Conservation (phyloP, 2,329 filamentous ascomycete genomes). For the Samsoniella hepiali region DNA sequence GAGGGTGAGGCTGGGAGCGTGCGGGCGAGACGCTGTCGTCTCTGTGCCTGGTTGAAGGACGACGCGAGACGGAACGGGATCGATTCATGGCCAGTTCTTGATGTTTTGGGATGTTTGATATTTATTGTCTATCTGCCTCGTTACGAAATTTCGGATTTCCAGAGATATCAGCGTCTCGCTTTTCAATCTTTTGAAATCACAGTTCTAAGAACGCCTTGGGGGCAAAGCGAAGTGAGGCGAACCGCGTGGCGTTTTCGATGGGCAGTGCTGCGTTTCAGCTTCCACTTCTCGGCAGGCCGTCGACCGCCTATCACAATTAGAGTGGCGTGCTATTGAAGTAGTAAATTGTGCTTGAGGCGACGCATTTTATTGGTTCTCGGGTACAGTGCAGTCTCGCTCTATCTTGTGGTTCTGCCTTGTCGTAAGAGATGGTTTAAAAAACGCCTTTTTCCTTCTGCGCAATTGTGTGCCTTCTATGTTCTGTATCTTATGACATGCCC, state of each 20-base stretch:
- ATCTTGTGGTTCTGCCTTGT: slow-evolving; percentile 11
- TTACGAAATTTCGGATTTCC: not conserved
- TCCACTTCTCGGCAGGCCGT: not conserved
- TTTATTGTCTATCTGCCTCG: not conserved
- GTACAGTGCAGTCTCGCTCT: not conserved
- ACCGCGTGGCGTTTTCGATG: slow-evolving; percentile 10
- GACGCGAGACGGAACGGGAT: slow-evolving; percentile 17
- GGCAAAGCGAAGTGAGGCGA: slow-evolving; percentile 6
- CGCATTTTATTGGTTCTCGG: slow-evolving; percentile 3
- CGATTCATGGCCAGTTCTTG: slow-evolving; percentile 13
- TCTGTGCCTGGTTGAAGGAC: not conserved
- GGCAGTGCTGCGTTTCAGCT: slow-evolving; percentile 1
- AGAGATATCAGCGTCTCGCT: not conserved
- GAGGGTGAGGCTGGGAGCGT: slow-evolving; percentile 1
- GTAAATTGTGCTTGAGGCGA: not conserved
- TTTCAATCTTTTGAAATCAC: not conserved
- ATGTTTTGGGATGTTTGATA: not conserved
- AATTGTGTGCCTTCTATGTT: not conserved
- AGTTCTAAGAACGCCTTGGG: not conserved
- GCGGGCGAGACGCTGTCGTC: slow-evolving; percentile 12
- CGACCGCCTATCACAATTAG: not conserved
- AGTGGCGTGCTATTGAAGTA: not conserved
- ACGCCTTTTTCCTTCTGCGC: not conserved
- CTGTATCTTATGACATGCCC: not conserved
- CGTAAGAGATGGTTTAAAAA: not conserved